phyloP scores from a whole-genome alignment of 2,329 filamentous ascomycete species.

The Waltergamsia citrina region DNA sequence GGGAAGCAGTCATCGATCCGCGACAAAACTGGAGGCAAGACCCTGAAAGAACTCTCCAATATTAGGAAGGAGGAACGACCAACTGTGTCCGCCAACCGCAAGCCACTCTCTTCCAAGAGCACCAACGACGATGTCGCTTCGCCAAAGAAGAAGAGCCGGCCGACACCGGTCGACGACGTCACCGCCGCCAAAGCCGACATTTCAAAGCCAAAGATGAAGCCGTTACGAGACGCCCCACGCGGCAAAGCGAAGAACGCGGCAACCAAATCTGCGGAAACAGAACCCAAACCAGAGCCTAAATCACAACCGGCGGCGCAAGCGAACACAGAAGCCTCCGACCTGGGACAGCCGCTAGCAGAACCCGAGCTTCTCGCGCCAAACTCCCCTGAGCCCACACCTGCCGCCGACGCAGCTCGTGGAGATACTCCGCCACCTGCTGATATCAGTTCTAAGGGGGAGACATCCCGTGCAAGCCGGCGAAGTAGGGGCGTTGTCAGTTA shows the following conservation, averaged over 20 bases:
- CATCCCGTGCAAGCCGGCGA: conserved; percentile 56
- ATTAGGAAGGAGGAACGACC: conserved; percentile 28
- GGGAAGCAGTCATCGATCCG: conserved; percentile 19
- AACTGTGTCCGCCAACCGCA: conserved; percentile 22
- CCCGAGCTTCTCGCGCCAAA: conserved; percentile 32
- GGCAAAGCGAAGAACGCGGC: conserved; percentile 15
- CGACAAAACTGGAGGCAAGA: conserved; percentile 27
- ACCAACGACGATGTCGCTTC: conserved; percentile 50
- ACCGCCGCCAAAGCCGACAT: conserved; percentile 27
- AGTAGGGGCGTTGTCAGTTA: conserved; percentile 65
- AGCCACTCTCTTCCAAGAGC: conserved; percentile 46
- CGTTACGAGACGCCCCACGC: conserved; percentile 13
- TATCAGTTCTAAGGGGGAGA: conserved; percentile 44
- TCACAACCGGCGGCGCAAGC: conserved; percentile 9
- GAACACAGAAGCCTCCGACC: conserved; percentile 9
- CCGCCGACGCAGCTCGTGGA: conserved; percentile 20
- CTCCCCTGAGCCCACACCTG: conserved; percentile 35
- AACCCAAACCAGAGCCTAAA: conserved; percentile 8
- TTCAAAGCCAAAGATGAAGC: conserved; percentile 16
- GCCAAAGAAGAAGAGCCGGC: conserved; percentile 36
- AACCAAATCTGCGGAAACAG: conserved; percentile 11
- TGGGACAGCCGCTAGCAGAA: conserved; percentile 22
- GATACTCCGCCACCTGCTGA: conserved; percentile 53
- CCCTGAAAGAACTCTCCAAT: conserved; percentile 34
- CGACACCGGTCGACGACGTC: conserved; percentile 21